Conservation (phyloP, 73 alveolate species). For the Symbiodinium natans region DNA sequence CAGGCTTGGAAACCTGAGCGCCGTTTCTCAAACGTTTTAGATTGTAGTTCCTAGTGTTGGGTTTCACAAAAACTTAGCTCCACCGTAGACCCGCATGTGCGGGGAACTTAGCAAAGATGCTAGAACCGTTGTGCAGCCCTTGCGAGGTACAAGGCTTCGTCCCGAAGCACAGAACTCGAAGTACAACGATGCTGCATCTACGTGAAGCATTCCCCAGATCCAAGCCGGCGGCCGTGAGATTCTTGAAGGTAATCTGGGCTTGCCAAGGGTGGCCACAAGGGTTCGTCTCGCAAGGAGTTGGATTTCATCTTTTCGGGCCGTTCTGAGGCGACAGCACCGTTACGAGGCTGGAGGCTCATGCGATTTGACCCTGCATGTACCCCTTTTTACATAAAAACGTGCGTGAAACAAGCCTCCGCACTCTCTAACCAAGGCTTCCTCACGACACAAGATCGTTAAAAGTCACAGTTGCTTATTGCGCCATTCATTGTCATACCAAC, state of each 20-base stretch:
- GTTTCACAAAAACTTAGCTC: no score
- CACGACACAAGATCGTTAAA: background rate
- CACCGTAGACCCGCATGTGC: no score
- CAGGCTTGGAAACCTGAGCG: no score
- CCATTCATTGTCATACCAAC: background rate
- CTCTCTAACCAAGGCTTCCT: background rate
- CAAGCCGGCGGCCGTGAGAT: conserved; percentile 41
- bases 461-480: no score
- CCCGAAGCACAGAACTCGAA: no score
- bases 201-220: no score
- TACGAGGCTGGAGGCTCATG: background rate
- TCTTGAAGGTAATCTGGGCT: conserved; percentile 76
- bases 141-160: no score
- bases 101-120: no score
- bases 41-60: no score
- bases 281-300: background rate
- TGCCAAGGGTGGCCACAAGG: background rate
- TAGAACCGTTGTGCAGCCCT: no score
- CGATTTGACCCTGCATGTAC: background rate
- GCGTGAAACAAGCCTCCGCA: background rate
- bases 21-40: no score
- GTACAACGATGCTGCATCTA: no score
- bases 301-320: background rate
- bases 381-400: background rate
- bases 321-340: background rate